Percentiles rank a stretch among this genome's conserved stretches.
Evolutionary conservation across 257 asterid species (phyloP).

Genomic region (Solanum medicagineum): DNA sequence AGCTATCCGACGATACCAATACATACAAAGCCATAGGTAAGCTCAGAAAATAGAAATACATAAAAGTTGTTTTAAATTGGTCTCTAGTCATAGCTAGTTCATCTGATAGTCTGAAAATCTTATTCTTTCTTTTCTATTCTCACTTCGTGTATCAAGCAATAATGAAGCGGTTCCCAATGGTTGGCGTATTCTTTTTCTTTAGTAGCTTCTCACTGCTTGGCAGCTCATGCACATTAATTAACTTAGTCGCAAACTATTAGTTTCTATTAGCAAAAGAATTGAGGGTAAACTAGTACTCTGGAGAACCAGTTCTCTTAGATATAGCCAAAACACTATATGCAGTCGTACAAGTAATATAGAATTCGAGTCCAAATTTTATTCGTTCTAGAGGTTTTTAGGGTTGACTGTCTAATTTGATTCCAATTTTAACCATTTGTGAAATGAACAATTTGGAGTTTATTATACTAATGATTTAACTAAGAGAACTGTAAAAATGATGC

Average conservation of each 20-base stretch:
- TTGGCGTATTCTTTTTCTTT: not conserved
- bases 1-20: slow-evolving; percentile 62
- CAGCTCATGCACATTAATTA: not conserved
- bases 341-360: not conserved
- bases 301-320: not conserved
- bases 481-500: not conserved
- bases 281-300: not conserved
- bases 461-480: not conserved
- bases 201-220: not conserved
- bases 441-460: not conserved
- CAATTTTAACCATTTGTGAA: not conserved
- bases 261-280: not conserved
- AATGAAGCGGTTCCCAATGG: not conserved
- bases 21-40: slow-evolving; percentile 78
- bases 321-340: not conserved
- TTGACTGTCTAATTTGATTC: not conserved
- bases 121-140: not conserved
- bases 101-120: not conserved
- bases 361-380: not conserved
- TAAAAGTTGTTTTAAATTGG: not conserved
- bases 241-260: not conserved
- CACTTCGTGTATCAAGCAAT: not conserved
- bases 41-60: not conserved
- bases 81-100: not conserved
- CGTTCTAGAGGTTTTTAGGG: not conserved